These are phyloP conservation scores for Neurospora pannonica DNA, from an alignment of 495 filamentous ascomycete genomes.

Conservation along the genomic window DNA sequence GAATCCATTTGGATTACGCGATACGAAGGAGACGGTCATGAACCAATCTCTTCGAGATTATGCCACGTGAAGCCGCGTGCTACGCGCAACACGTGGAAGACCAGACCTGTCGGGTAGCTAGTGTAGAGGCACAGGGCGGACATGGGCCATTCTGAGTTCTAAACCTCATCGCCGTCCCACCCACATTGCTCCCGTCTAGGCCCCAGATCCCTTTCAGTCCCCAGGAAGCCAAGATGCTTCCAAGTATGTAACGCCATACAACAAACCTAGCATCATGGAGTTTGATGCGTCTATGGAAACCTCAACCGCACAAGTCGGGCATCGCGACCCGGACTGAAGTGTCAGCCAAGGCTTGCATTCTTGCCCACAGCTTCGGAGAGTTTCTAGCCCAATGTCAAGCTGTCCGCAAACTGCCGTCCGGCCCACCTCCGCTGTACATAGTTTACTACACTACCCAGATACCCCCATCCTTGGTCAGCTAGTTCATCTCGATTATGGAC, in stretches of 20 bases:
- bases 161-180: background rate
- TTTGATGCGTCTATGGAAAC: background rate
- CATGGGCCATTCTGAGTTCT: background rate
- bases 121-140: background rate
- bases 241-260: background rate
- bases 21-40: background rate
- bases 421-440: background rate
- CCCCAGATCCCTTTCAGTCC: background rate
- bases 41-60: background rate
- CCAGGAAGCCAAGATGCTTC: background rate
- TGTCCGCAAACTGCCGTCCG: background rate
- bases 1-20: background rate
- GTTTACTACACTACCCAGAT: background rate
- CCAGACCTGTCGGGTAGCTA: background rate
- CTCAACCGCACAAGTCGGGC: background rate
- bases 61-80: background rate
- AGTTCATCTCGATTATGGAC: background rate
- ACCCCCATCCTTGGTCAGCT: background rate
- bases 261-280: background rate
- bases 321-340: background rate
- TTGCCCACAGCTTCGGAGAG: background rate
- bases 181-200: background rate
- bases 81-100: background rate
- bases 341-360: background rate
- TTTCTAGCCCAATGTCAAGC: background rate